Conservation (phyloP, 2,329 filamentous ascomycete species). For the Chaetomiaceae sp. region DNA sequence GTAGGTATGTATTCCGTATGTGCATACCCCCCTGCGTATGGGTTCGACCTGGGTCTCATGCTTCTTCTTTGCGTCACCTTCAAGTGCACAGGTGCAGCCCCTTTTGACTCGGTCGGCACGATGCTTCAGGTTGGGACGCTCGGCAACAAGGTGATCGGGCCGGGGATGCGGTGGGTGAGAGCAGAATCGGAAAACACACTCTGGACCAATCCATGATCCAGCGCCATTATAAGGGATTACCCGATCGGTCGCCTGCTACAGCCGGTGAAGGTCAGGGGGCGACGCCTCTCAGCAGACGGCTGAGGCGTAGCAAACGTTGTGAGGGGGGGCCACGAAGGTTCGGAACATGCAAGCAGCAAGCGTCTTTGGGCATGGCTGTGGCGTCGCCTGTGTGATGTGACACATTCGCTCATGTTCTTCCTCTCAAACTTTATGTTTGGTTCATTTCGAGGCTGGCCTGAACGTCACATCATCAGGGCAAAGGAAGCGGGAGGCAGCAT, state of each 20-base stretch:
- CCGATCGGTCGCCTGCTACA: slow-evolving; percentile 4
- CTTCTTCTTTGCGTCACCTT: too few species aligned
- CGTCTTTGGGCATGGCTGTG: not conserved
- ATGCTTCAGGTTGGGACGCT: too few species aligned
- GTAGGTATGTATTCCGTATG: not conserved
- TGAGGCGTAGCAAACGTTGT: not conserved
- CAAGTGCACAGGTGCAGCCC: too few species aligned
- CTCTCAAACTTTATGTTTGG: too few species aligned
- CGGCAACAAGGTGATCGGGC: too few species aligned
- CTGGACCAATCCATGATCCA: not conserved
- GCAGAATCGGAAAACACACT: not conserved
- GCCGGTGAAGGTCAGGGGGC: slow-evolving; percentile 5
- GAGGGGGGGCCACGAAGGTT: not conserved
- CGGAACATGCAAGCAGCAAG: not conserved
- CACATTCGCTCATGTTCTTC: not conserved
- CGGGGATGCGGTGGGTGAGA: not conserved
- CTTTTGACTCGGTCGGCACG: too few species aligned
- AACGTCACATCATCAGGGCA: too few species aligned
- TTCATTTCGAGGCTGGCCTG: too few species aligned
- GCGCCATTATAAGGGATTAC: slow-evolving; percentile 13
- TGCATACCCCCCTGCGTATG: too few species aligned
- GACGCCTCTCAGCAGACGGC: not conserved
- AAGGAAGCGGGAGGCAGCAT: too few species aligned
- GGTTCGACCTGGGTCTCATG: too few species aligned
- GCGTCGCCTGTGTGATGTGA: not conserved